Base-by-base conservation (phyloP, 805 yeast genomes). In the Metschnikowia gelsemii region DNA sequence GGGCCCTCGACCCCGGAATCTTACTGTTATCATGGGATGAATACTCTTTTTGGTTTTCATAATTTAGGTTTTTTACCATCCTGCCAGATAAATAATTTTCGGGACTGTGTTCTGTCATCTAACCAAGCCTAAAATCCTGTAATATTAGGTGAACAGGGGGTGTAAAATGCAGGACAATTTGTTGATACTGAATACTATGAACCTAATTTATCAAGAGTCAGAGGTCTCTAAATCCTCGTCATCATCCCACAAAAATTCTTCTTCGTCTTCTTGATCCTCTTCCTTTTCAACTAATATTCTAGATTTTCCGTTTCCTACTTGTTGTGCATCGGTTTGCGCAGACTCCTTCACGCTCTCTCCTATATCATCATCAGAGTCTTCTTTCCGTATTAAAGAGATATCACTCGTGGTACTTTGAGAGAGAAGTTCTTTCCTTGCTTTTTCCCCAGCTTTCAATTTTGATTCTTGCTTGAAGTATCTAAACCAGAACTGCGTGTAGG, bases 401-500 rank as follows among this genome's bases (percentile, higher is more conserved):
- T 6, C 44, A 13, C 17, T 28, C 29, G 8, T 30, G 4, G 14
- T 26, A 7, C 33, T 39, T 16, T 14, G 41, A 23, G 73, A 66
- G 32, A 87, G 66, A 41, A 86, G 67, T 49, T 75, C 73, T 62
- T 82, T 82, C 56, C 96, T 73, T 57, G 79, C 73, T 54, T 68
- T 66, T 54, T 88, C 95, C 52, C 76, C 81, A 33, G 73, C 72
- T 30, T 76, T 70, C 16, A 87, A 76, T 50, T 72, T 70, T 9
- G 63, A 59, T 43, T 74, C 76, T 54, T 75, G 67, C 40, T 64
- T 69, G 62, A 79, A 84, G 62, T 87, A 89, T 24, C 81, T 72
- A 32, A 68, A 64, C 97, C 97, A 90, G 61, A 90, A 90, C 34
- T 68, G 68, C 19, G 73, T 66, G 52, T 81, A 84, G 3, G 77